Base-by-base conservation (phyloP, 768 basidiomycete genomes). In the Suillus luteus region DNA sequence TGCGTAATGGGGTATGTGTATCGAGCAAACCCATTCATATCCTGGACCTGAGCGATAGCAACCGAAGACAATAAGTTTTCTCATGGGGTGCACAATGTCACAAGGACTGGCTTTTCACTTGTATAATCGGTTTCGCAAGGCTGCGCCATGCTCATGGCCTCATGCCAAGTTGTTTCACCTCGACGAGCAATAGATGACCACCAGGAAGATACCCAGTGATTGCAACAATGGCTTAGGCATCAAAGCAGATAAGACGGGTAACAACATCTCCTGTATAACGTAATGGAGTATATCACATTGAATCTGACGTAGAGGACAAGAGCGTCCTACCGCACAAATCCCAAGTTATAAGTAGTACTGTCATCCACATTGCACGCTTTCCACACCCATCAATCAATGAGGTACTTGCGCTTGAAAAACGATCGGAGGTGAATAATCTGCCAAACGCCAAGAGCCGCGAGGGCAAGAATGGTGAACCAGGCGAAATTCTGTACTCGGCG, bases 351-450 rank as follows among this genome's bases (percentile, higher is more conserved):
- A 38, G 38, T 38, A 57, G 55, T 27, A 49, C 48, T 49, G 48
- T 24, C 37, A 40, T 38, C 55, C 55, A 57, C 38, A 5, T 27
- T 57, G 55, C 24, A 57, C 24, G 17, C 17, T 6, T 38, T 9
- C 19, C 5, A 27, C 15, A 11, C 5, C 1, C 38, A 65, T 78
- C 78, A 91, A 72, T 95, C 93, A 71, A 95, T 95, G 72, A 95
- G 88, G 78, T 95, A 94, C 78, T 95, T 97, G 72, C 91, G 85
- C 81, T 93, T 95, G 86, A 99, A 98, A 86, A 92, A 99, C 7
- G 94, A 85, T 54, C 95, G 87, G 15, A 99, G 81, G 73, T 99
- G 96, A 73, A 97, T 79, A 52, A 99, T 92, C 79, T 98, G 95
- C 97, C 96, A 99, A 51, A 84, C 84, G 8, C 97, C 96, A 43